Evolutionary conservation across 306 rosid genomes (phyloP), one percentile per base, ranked within the genome.

Genomic region (Datisca glomerata): DNA sequence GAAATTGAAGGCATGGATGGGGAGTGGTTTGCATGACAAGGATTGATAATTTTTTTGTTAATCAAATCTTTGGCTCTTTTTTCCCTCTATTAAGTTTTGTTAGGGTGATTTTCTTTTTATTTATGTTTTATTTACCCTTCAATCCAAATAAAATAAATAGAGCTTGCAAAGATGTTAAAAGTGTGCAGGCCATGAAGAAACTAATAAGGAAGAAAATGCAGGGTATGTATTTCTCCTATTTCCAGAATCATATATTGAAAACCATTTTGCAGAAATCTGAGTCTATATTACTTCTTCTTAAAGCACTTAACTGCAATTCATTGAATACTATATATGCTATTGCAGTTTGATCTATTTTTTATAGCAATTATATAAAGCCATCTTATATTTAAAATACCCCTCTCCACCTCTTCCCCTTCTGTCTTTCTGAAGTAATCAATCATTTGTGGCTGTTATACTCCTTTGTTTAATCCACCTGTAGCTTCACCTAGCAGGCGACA

Each of bases 1-100:
- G 95, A 89, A 61, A 69, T 89, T 66, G 95, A 89, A 58, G 68
- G 77, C 39, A 61, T 80, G 70, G 93, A 80, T 48, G 97, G 69
- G n/a, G 93, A 83, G 47, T 89, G 97, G 97, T 55, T 79, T 67
- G 73, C 77, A 5, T 80, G 80, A 61, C 65, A 76, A 35, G 22
- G 44, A 70, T 70, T 39, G 47, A 52, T 78, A 56, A 25, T 67
- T 53, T 55, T 56, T 73, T 49, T 49, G 35, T 37, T 36, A 14
- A 22, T 49, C 55, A 35, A 49, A 73, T 69, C 56, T 69, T 59
- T 43, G 67, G 77, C 53, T 51, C 27, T 42, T 20, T 24, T 40
- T 57, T 39, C 63, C 16, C 43, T 48, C 15, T 37, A 39, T 22
- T 32, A 47, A 25, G 41, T 52, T 25, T 38, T 49, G 3, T 22